A percentile compares a stretch with the other conserved stretches of the same genome.
These are phyloP conservation scores for Jamesozyma spencerorum DNA, from an alignment of 805 yeast species.

Conservation along the genomic window DNA sequence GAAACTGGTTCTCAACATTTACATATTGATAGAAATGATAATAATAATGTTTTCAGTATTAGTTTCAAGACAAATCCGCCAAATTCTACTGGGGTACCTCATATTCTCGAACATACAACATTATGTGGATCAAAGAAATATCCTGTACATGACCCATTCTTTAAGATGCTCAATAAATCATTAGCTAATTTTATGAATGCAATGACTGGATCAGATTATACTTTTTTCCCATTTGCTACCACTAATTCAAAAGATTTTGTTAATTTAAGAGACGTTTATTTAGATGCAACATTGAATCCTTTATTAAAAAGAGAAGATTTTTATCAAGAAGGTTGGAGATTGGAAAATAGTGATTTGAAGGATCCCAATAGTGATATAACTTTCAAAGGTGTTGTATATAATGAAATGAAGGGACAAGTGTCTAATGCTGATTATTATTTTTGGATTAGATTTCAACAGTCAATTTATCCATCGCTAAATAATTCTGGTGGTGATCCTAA, in stretches of 20 bases:
- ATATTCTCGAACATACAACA: conserved; percentile 91
- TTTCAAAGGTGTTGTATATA: conserved; percentile 93
- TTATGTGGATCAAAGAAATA: conserved; percentile 85
- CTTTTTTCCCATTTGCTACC: conserved; percentile 93
- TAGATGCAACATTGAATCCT: conserved; percentile 82
- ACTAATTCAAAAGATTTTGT: conserved; percentile 74
- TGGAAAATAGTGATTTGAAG: conserved; percentile 58
- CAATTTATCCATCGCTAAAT: conserved; percentile 73
- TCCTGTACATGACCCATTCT: conserved; percentile 95
- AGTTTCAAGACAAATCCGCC: conserved; percentile 94
- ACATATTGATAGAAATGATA: conserved; percentile 73
- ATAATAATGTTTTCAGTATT: conserved; percentile 81
- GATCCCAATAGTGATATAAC: conserved; percentile 53
- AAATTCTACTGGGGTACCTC: conserved; percentile 91
- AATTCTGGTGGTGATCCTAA: conserved; percentile 94
- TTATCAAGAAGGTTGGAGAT: conserved; percentile 94
- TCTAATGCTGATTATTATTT: conserved; percentile 79
- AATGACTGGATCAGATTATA: conserved; percentile 95
- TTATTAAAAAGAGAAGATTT: conserved; percentile 71
- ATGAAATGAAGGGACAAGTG: conserved; percentile 97
- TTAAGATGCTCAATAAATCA: conserved; percentile 94
- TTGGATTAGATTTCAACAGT: conserved; percentile 75
- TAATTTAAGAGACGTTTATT: conserved; percentile 78
- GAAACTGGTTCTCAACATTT: conserved; percentile 71
- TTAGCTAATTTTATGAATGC: conserved; percentile 96